These are phyloP conservation scores for Datisca glomerata DNA, from an alignment of 306 rosid species.

Conservation along the genomic window DNA sequence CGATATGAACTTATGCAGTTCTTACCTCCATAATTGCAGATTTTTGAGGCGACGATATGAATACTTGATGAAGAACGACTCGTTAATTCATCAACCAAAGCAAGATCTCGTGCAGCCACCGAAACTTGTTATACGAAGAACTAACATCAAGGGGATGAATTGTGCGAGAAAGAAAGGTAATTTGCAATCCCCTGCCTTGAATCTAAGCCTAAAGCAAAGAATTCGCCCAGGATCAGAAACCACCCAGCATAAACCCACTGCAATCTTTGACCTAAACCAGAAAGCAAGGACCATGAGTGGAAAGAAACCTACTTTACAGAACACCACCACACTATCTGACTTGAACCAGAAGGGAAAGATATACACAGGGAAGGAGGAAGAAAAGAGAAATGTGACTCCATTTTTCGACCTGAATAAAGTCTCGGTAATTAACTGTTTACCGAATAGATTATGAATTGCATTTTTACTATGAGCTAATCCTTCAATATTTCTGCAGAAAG, in stretches of 20 bases:
- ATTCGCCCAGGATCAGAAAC: conserved; percentile 21
- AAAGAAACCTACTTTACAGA: conserved; percentile 34
- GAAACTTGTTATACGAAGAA: conserved; percentile 28
- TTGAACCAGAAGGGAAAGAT: conserved; percentile 49
- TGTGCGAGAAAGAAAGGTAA: conserved; percentile 34
- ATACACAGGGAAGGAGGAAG: conserved; percentile 42
- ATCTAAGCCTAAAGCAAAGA: conserved; percentile 42
- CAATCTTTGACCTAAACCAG: conserved; percentile 49
- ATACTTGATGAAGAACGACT: conserved; percentile 37
- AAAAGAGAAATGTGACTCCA: conserved; percentile 40
- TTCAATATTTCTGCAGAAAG: conserved; percentile 35
- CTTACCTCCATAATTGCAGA: conserved; percentile 25
- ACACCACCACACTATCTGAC: conserved; percentile 31
- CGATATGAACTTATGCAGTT: not conserved
- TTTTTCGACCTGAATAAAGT: conserved; percentile 89
- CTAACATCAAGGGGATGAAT: conserved; percentile 33
- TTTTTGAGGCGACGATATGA: conserved; percentile 59
- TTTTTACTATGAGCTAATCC: conserved; percentile 4
- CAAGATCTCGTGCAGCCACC: conserved; percentile 20
- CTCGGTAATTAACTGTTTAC: conserved; percentile 42
- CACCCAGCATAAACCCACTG: conserved; percentile 25
- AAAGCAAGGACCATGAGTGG: conserved; percentile 31
- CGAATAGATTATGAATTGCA: conserved; percentile 4
- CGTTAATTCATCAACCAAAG: conserved; percentile 27
- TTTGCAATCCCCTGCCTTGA: conserved; percentile 15